Conservation (phyloP, 495 filamentous ascomycete species). For the Penicillium flavigenum region DNA sequence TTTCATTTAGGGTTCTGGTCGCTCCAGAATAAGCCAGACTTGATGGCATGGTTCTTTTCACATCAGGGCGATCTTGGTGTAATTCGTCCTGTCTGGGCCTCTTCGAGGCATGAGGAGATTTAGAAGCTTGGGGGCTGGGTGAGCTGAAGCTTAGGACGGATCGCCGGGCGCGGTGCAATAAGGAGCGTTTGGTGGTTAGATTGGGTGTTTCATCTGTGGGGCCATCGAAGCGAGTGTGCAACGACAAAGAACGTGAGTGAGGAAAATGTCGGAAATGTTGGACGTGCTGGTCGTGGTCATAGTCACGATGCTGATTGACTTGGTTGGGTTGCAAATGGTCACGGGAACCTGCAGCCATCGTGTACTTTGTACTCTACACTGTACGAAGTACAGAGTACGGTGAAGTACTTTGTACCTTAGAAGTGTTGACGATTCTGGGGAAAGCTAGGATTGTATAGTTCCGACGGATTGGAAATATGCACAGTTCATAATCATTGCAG, state of each 20-base stretch:
- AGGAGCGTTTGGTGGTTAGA: constrained; percentile 22
- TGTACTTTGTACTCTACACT: not conserved
- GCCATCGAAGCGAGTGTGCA: constrained; percentile 14
- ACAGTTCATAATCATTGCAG: not conserved
- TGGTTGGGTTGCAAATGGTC: constrained; percentile 11
- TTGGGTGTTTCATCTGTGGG: constrained; percentile 29
- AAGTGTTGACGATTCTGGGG: constrained; percentile 4
- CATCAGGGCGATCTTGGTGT: constrained; percentile 32
- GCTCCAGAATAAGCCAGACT: constrained; percentile 29
- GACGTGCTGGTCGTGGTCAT: not conserved
- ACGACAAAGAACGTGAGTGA: constrained; percentile 8
- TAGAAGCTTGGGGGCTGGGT: constrained; percentile 25
- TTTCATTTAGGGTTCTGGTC: constrained; percentile 36
- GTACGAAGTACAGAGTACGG: not conserved
- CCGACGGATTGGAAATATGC: not conserved
- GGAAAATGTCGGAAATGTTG: not conserved
- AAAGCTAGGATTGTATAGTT: constrained; percentile 6
- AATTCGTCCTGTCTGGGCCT: constrained; percentile 26
- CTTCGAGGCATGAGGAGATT: constrained; percentile 36
- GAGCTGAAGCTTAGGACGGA: constrained; percentile 28
- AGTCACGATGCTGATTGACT: not conserved
- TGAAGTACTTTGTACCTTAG: not conserved
- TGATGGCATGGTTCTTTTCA: constrained; percentile 38
- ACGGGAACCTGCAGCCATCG: constrained; percentile 9
- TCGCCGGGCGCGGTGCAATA: constrained; percentile 24